Evolutionary conservation across 2,329 filamentous ascomycete species (phyloP).

Genomic region (Paradendryphiella salina): DNA sequence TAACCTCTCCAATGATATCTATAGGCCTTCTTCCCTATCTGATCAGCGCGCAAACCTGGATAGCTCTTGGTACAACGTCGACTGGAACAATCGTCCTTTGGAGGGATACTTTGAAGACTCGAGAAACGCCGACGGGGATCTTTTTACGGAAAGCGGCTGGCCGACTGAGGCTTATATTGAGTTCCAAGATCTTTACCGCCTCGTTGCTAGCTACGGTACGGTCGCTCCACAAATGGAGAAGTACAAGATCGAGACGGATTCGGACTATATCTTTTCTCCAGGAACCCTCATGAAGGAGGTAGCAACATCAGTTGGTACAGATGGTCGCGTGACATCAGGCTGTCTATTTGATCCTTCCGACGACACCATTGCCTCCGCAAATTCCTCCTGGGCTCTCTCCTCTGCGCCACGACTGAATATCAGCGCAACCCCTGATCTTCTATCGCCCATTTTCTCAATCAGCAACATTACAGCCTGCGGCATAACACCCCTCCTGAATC

Average conservation of each 20-base stretch:
- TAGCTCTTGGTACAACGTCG: constrained; percentile 58
- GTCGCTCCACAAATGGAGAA: constrained; percentile 60
- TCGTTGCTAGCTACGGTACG: constrained; percentile 60
- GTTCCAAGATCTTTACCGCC: constrained; percentile 56
- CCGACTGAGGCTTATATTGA: constrained; percentile 64
- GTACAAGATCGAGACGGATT: constrained; percentile 61
- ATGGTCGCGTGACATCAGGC: constrained; percentile 53
- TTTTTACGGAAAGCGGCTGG: constrained; percentile 63
- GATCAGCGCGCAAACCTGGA: constrained; percentile 62
- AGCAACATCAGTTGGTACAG: constrained; percentile 40
- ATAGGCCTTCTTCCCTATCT: constrained; percentile 56
- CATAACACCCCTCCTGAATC: constrained; percentile 63
- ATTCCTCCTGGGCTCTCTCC: constrained; percentile 51
- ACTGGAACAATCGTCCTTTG: constrained; percentile 50
- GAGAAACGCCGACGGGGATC: constrained; percentile 40
- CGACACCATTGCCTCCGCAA: constrained; percentile 50
- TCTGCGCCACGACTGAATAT: constrained; percentile 22
- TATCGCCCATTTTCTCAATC: constrained; percentile 31
- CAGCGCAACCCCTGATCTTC: constrained; percentile 29
- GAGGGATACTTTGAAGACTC: constrained; percentile 57
- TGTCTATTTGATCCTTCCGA: constrained; percentile 58
- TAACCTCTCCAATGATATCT: constrained; percentile 57
- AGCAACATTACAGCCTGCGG: constrained; percentile 59
- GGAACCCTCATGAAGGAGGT: constrained; percentile 36
- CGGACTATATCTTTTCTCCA: constrained; percentile 59